phyloP scores from a whole-genome alignment of 352 stramenopile species.

The Pythium utonaiense region DNA sequence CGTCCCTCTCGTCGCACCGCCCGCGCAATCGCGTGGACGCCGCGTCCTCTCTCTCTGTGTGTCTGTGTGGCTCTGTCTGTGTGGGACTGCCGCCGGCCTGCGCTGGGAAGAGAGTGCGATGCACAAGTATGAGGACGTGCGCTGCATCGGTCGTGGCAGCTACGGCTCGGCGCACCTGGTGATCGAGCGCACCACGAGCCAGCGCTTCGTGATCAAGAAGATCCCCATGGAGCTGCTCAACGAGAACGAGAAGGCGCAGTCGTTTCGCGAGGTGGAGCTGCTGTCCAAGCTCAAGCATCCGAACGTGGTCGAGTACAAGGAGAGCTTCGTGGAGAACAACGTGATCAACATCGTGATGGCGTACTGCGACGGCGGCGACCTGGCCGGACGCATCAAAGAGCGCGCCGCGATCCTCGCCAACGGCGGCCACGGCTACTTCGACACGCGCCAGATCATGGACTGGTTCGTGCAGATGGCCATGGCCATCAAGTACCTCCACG shows the following conservation, averaged over 20 bases:
- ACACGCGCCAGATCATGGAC: conserved; percentile 62
- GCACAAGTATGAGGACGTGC: conserved; percentile 74
- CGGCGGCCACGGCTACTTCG: conserved; percentile 42
- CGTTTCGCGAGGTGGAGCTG: conserved; percentile 86
- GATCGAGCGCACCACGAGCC: conserved; percentile 30
- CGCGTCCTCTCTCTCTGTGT: no score
- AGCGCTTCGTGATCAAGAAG: conserved; percentile 81
- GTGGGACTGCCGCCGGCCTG: no score
- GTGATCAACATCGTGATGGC: conserved; percentile 94
- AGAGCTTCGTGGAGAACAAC: conserved; percentile 80
- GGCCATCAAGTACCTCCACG: conserved; percentile 93
- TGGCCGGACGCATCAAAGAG: conserved; percentile 59
- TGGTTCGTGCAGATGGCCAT: conserved; percentile 94
- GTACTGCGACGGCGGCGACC: conserved; percentile 92
- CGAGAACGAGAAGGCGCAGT: conserved; percentile 71
- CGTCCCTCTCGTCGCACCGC: no score
- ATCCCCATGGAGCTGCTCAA: conserved; percentile 83
- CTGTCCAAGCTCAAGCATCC: conserved; percentile 89
- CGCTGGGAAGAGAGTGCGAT: conserved; percentile 23
- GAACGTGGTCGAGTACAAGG: conserved; percentile 94
- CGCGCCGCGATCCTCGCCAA: conserved; percentile 36
- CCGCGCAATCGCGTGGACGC: not conserved
- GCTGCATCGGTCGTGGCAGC: conserved; percentile 73
- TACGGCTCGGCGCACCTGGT: conserved; percentile 76
- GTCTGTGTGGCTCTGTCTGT: no score